These are phyloP conservation scores for Fomes fomentarius DNA, from an alignment of 1,284 basidiomycete genomes.

Conservation along the genomic window DNA sequence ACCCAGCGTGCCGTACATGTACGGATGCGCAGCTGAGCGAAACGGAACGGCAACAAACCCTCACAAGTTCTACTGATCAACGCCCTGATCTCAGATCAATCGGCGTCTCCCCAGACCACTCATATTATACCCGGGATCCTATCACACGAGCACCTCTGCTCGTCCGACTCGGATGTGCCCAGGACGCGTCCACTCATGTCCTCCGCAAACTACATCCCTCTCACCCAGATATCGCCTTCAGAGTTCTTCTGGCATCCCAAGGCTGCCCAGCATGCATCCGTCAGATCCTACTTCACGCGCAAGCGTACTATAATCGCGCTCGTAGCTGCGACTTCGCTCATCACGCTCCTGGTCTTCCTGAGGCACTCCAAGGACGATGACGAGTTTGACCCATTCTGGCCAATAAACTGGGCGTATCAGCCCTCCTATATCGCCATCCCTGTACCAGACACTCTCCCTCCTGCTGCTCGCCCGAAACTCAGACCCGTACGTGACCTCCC, in stretches of 20 bases:
- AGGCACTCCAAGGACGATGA: conserved; percentile 14
- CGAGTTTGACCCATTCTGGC: conserved; percentile 7
- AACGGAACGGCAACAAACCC: no score
- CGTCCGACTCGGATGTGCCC: conserved; percentile 5
- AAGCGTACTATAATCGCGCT: conserved; percentile 27
- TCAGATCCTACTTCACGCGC: conserved; percentile 18
- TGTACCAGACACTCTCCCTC: conserved; percentile 18
- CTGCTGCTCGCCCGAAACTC: conserved; percentile 16
- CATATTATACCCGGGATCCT: conserved; percentile 5
- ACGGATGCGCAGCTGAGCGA: no score
- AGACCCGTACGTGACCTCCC: conserved; percentile 28
- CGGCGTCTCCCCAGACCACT: background rate
- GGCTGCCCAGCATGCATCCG: background rate
- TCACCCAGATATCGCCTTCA: conserved; percentile 24
- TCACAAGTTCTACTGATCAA: background rate
- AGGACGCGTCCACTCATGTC: conserved; percentile 22
- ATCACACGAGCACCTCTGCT: conserved; percentile 23
- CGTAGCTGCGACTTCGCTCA: conserved; percentile 21
- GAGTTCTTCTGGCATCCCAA: conserved; percentile 10
- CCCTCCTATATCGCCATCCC: conserved; percentile 29
- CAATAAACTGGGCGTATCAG: conserved; percentile 11
- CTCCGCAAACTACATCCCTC: conserved; percentile 29
- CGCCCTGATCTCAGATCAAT: conserved; percentile 9
- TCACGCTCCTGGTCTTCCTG: conserved; percentile 26
- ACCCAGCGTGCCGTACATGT: no score